Percentiles rank a stretch among this genome's conserved stretches.
Evolutionary conservation across 192 early-diverging fungal genomes (phyloP).

Genomic region (Podochytrium sp.): DNA sequence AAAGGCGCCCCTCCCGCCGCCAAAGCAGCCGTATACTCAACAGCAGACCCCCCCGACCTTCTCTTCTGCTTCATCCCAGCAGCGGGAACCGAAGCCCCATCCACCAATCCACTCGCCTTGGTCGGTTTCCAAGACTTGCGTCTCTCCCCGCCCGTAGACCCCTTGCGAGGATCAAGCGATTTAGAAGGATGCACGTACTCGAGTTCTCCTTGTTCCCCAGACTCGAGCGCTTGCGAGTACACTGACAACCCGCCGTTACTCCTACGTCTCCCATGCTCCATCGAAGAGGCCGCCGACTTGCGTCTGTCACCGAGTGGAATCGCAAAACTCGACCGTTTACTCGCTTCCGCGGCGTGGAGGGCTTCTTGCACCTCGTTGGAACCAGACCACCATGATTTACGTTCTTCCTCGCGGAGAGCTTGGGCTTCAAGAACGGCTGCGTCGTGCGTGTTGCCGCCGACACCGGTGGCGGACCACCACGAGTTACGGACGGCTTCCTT

Average conservation of each 20-base stretch:
- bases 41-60: neutral
- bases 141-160: neutral
- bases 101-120: constrained; percentile 6
- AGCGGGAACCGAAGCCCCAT: neutral
- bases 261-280: neutral
- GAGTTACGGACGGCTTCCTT: constrained; percentile 35
- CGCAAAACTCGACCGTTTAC: neutral
- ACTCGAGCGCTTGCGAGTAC: neutral
- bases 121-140: constrained; percentile 15
- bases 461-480: constrained; percentile 36
- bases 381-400: constrained; percentile 33
- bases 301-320: constrained; percentile 1
- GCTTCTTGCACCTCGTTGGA: constrained; percentile 2
- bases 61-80: constrained; percentile 1
- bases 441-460: constrained; percentile 17
- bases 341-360: neutral
- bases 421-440: constrained; percentile 34
- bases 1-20: neutral
- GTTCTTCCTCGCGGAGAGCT: constrained; percentile 23
- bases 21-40: neutral
- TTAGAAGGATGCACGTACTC: constrained; percentile 17
- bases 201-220: neutral
- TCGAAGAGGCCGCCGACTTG: constrained; percentile 24
- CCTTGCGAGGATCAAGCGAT: neutral
- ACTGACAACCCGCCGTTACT: constrained; percentile 11